Evolutionary conservation across 345 rosid species (phyloP).

Genomic region (Syzygium oleosum): DNA sequence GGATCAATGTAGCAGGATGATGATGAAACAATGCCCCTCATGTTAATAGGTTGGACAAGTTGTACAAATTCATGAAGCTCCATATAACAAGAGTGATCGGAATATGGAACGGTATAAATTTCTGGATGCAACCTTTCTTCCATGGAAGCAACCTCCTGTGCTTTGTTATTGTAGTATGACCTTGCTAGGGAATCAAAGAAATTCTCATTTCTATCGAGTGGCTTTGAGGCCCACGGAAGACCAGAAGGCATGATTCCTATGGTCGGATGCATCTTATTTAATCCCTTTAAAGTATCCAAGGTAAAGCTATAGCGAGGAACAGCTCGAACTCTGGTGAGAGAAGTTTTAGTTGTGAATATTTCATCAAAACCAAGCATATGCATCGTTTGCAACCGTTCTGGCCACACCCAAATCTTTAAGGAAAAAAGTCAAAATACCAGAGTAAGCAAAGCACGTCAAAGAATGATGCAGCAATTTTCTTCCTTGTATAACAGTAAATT

Average conservation of each 20-base stretch:
- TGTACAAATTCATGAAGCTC: slow-evolving; percentile 61
- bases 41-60: slow-evolving; percentile 45
- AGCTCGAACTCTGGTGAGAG: slow-evolving; percentile 62
- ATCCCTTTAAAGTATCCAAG: slow-evolving; percentile 46
- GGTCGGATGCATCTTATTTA: slow-evolving; percentile 55
- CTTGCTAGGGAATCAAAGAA: slow-evolving; percentile 32
- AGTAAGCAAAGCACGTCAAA: neutral
- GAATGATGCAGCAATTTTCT: neutral
- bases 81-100: slow-evolving; percentile 60
- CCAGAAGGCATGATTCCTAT: slow-evolving; percentile 87
- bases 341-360: slow-evolving; percentile 61
- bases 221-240: slow-evolving; percentile 56
- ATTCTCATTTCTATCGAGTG: slow-evolving; percentile 22
- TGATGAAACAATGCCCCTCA: slow-evolving; percentile 62
- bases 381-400: slow-evolving; percentile 73
- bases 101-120: slow-evolving; percentile 56
- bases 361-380: slow-evolving; percentile 62
- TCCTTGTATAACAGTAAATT: neutral
- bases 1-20: slow-evolving; percentile 60
- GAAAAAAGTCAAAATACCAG: neutral
- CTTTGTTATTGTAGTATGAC: slow-evolving; percentile 10
- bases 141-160: slow-evolving; percentile 1
- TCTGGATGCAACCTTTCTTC: slow-evolving; percentile 30
- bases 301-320: slow-evolving; percentile 79
- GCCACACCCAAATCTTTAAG: slow-evolving; percentile 86